phyloP scores from a whole-genome alignment of 2,329 filamentous ascomycete genomes.

The Rutstroemia sp. region DNA sequence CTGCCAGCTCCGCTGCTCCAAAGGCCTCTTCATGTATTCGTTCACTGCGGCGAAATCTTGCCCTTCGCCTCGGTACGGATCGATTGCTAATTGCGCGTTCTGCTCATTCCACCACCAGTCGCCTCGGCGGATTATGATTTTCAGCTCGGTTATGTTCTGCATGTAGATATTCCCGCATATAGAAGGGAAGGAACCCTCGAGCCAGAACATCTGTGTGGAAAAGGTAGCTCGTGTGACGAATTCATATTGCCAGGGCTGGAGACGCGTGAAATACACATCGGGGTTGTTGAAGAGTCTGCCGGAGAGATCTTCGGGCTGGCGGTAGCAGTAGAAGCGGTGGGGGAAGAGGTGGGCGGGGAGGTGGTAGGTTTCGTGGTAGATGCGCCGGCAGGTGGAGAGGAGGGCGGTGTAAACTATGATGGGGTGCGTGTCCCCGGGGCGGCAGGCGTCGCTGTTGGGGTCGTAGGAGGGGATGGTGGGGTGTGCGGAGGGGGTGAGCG shows the following conservation, averaged over 20 bases:
- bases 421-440: slow-evolving; percentile 14
- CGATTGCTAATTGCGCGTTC: slow-evolving; percentile 15
- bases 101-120: slow-evolving; percentile 25
- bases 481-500: background rate
- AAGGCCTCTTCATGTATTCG: too few species aligned
- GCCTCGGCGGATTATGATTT: slow-evolving; percentile 19
- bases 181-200: slow-evolving; percentile 13
- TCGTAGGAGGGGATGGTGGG: background rate
- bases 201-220: slow-evolving; percentile 21
- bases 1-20: background rate
- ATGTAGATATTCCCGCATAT: slow-evolving; percentile 10
- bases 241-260: slow-evolving; percentile 12
- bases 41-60: too few species aligned
- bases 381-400: slow-evolving; percentile 17
- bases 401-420: slow-evolving; percentile 13
- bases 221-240: slow-evolving; percentile 14
- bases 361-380: slow-evolving; percentile 22
- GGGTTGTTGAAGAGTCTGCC: background rate
- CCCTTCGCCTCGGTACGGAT: slow-evolving; percentile 10
- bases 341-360: slow-evolving; percentile 15
- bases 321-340: slow-evolving; percentile 18
- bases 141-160: slow-evolving; percentile 15
- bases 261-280: slow-evolving; percentile 5
- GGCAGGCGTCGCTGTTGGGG: slow-evolving; percentile 11
- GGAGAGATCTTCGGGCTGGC: background rate